Conservation (phyloP, 164 flowering plant species). For the Stephania cephalantha region DNA sequence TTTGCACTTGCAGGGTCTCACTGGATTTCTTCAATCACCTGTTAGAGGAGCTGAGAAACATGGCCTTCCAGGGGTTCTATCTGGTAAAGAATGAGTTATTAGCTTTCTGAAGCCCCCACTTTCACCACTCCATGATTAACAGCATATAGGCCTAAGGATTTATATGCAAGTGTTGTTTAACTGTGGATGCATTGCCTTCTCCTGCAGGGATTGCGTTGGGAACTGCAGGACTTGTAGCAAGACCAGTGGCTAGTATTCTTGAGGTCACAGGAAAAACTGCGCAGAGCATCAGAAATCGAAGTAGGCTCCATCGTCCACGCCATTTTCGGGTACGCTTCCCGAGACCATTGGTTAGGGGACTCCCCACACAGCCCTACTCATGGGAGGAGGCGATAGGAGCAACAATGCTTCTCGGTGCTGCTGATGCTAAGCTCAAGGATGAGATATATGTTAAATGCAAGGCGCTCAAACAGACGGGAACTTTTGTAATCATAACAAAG, state of each 20-base stretch:
- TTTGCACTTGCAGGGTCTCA: slow-evolving; percentile 57
- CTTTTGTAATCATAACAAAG: slow-evolving; percentile 57
- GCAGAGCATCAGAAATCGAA: slow-evolving; percentile 86
- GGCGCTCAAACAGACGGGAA: slow-evolving; percentile 59
- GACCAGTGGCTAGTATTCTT: slow-evolving; percentile 91
- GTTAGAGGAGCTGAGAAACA: slow-evolving; percentile 91
- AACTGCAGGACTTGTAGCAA: slow-evolving; percentile 84
- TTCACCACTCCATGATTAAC: not conserved
- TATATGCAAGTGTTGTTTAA: not conserved
- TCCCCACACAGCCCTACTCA: slow-evolving; percentile 70
- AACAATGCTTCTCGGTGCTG: slow-evolving; percentile 52
- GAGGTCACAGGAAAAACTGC: slow-evolving; percentile 97
- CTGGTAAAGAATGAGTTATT: slow-evolving; percentile 45
- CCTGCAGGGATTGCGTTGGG: slow-evolving; percentile 80
- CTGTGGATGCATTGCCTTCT: not conserved
- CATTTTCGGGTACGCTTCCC: slow-evolving; percentile 71
- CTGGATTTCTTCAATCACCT: slow-evolving; percentile 93
- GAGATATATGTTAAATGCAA: slow-evolving; percentile 64
- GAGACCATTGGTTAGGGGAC: slow-evolving; percentile 59
- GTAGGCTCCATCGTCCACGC: slow-evolving; percentile 46
- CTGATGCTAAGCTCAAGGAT: slow-evolving; percentile 43
- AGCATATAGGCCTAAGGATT: not conserved
- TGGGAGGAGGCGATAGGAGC: slow-evolving; percentile 95
- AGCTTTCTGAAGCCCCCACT: not conserved
- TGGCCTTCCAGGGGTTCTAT: slow-evolving; percentile 91